These are phyloP conservation scores for Microbotryum silenes-acaulis DNA, from an alignment of 1,284 basidiomycete genomes.

Conservation along the genomic window DNA sequence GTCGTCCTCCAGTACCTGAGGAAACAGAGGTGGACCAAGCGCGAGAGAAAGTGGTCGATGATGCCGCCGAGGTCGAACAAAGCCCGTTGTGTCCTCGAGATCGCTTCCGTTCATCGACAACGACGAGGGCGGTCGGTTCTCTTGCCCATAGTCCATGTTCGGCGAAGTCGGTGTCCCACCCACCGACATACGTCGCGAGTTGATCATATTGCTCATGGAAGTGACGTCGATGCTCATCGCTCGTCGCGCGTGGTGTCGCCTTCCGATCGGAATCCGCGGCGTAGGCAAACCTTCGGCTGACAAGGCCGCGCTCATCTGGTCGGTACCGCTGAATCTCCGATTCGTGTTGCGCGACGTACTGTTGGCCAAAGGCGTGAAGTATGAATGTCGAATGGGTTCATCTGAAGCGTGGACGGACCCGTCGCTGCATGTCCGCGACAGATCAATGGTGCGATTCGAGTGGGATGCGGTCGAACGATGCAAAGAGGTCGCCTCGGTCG, in stretches of 20 bases:
- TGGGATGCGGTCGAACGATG: not conserved
- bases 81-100: slow-evolving; percentile 12
- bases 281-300: not conserved
- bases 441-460: too few relatives aligned
- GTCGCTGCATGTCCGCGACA: too few relatives aligned
- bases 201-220: not conserved
- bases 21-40: slow-evolving; percentile 27
- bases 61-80: slow-evolving; percentile 11
- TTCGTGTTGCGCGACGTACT: not conserved
- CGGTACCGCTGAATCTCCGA: not conserved
- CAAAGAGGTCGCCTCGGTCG: slow-evolving; percentile 10
- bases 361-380: too few relatives aligned
- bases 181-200: too few relatives aligned
- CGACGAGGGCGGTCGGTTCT: not conserved
- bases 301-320: not conserved
- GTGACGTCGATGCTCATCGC: slow-evolving; percentile 29
- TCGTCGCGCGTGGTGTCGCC: slow-evolving; percentile 12
- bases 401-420: too few relatives aligned
- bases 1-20: slow-evolving; percentile 20
- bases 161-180: too few relatives aligned
- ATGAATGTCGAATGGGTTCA: too few relatives aligned
- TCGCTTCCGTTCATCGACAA: not conserved
- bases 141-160: too few relatives aligned
- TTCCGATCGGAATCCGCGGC: slow-evolving; percentile 9
- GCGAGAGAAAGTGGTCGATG: slow-evolving; percentile 29